A percentile compares a stretch with the other conserved stretches of the same genome.
Evolutionary conservation across 495 filamentous ascomycete genomes (phyloP).

Genomic region (Podospora pseudocomata): DNA sequence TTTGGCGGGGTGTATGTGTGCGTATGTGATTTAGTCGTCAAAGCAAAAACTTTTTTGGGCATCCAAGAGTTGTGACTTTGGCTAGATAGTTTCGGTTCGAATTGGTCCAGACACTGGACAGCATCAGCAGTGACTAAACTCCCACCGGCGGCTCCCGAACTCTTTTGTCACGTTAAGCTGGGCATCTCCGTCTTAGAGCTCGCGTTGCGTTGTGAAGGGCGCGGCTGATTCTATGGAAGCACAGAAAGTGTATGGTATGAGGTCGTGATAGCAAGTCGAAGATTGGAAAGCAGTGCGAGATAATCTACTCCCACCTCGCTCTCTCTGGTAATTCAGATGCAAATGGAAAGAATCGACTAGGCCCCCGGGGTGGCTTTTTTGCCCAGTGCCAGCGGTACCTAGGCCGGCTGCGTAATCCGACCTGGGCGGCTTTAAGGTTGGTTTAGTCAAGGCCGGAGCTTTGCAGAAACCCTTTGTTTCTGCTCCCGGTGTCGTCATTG

Average conservation of each 20-base stretch:
- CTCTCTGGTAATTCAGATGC: neutral
- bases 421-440: neutral
- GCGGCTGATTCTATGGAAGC: neutral
- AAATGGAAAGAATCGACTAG: neutral
- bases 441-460: neutral
- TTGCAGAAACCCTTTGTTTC: neutral
- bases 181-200: neutral
- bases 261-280: neutral
- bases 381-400: neutral
- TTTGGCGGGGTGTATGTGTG: neutral
- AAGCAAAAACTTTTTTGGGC: neutral
- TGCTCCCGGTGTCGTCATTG: constrained; percentile 4
- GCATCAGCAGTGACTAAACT: neutral
- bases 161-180: neutral
- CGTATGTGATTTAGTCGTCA: neutral
- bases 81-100: neutral
- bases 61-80: neutral
- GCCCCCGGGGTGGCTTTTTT: neutral
- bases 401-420: neutral
- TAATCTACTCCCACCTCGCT: neutral
- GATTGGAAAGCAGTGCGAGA: neutral
- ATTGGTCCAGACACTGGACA: neutral
- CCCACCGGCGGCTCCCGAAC: neutral
- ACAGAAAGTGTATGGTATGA: neutral
- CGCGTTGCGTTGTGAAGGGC: constrained; percentile 1